Base-by-base conservation (phyloP, 345 rosid species). In the Eucalyptus pumila region DNA sequence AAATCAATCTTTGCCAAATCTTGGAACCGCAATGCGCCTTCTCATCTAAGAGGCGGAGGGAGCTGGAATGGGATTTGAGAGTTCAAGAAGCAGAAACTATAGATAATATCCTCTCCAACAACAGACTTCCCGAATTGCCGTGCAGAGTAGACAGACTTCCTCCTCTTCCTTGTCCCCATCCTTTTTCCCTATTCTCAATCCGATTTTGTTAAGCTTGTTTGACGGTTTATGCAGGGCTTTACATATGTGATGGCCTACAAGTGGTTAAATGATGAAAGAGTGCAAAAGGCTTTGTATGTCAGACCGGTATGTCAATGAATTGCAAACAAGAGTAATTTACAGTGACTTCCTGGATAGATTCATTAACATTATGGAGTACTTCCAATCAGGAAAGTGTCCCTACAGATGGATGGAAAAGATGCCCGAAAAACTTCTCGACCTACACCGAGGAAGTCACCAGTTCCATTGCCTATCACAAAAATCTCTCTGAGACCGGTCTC, bases 21-120 rank as follows among this genome's bases (percentile, higher is more conserved):
- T 88, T 92, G 88, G 94, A 92, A 52, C 93, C 93, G 6, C 91
- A 92, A 87, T 92, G 94, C 42, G 94, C 93, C 14, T 91, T 89
- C 80, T 6, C 93, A 50, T 90, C 92, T 13, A 86, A 86, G 85
- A 91, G 88, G 65, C 86, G 89, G 24, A 67, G 85, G 58, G 87
- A 89, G 40, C 86, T 90, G 62, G 88, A 89, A 44, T 90, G 91
- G 91, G 92, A 90, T 48, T 80, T 83, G 62, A 89, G 90, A 80
- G 90, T 90, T 51, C 87, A 85, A 34, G 94, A 91, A 81, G 92
- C 88, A 56, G 91, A 90, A 23, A 85, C 72, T 32, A 12, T 89
- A 80, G 88, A 83, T 4, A 80, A 86, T 40, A 56, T 92, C 86
- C 44, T 80, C 62, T 85, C 88, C 49, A 56, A 11, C 9, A 48